A percentile compares a stretch with the other conserved stretches of the same genome.
phyloP scores from a whole-genome alignment of 2,329 filamentous ascomycete genomes.

The Neonectria sp. region DNA sequence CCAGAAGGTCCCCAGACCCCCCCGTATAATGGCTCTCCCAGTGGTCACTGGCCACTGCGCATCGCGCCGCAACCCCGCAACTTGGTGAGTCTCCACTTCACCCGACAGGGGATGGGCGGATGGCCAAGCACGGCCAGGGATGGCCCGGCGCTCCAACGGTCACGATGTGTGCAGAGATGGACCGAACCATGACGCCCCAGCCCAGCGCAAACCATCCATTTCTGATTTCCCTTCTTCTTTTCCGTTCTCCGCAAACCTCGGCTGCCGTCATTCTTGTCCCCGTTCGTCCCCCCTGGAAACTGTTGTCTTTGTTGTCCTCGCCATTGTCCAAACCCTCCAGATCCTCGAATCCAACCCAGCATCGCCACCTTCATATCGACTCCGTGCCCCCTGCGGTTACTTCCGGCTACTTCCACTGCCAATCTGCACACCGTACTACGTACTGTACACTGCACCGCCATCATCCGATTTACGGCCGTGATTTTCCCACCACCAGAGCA shows the following conservation, averaged over 20 bases:
- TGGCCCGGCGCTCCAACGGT: conserved; percentile 42
- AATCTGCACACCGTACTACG: conserved; percentile 8
- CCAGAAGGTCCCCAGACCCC: conserved; percentile 27
- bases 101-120: conserved; percentile 39
- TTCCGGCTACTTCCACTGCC: conserved; percentile 12
- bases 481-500: conserved; percentile 9
- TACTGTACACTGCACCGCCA: conserved; percentile 14
- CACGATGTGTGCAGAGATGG: conserved; percentile 49
- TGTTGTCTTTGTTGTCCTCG: conserved; percentile 24
- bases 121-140: conserved; percentile 36
- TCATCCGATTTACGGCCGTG: conserved; percentile 28
- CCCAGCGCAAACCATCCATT: conserved; percentile 43
- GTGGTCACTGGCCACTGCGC: conserved; percentile 26
- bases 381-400: conserved; percentile 18
- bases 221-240: conserved; percentile 38
- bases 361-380: conserved; percentile 8
- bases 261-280: conserved; percentile 7
- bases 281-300: conserved; percentile 6
- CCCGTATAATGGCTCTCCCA: conserved; percentile 17
- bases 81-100: conserved; percentile 37
- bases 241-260: conserved; percentile 32
- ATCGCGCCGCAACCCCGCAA: conserved; percentile 46
- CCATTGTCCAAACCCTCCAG: conserved; percentile 11
- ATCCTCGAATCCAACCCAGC: background rate
- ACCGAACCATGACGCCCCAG: conserved; percentile 49